Evolutionary conservation across 2,329 filamentous ascomycete species (phyloP).

Genomic region (Coniochaeta hoffmannii): DNA sequence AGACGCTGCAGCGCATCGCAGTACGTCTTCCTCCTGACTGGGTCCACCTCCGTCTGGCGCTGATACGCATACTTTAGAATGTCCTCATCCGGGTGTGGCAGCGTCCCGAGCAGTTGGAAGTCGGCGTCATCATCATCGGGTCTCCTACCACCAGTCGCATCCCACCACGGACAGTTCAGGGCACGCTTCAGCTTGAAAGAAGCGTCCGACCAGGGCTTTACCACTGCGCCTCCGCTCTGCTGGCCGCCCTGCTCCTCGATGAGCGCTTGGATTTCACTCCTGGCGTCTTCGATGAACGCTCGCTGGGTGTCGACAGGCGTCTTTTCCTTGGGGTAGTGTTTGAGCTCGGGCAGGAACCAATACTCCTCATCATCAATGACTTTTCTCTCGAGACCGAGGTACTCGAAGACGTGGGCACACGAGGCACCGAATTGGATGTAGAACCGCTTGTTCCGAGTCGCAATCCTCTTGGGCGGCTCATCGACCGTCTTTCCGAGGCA

Average conservation of each 20-base stretch:
- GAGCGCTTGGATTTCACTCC: constrained; percentile 37
- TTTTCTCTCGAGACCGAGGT: constrained; percentile 37
- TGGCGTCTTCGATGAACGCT: constrained; percentile 41
- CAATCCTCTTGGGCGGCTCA: constrained; percentile 33
- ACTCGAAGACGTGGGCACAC: constrained; percentile 39
- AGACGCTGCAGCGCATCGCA: constrained; percentile 12
- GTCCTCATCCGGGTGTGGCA: constrained; percentile 9
- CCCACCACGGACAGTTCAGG: background rate
- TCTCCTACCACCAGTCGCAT: background rate
- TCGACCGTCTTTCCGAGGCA: constrained; percentile 31
- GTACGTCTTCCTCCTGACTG: constrained; percentile 8
- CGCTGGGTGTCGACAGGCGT: constrained; percentile 32
- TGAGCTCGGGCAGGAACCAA: constrained; percentile 26
- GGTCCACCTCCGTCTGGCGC: constrained; percentile 12
- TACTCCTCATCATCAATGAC: constrained; percentile 31
- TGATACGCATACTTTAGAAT: constrained; percentile 16
- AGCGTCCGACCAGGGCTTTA: background rate
- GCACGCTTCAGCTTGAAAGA: background rate
- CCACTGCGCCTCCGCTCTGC: background rate
- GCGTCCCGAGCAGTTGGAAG: constrained; percentile 12
- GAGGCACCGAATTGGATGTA: constrained; percentile 43
- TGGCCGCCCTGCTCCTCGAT: constrained; percentile 18
- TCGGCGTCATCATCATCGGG: constrained; percentile 5
- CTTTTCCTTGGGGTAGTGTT: constrained; percentile 26
- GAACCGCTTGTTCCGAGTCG: constrained; percentile 50